Percentiles rank a stretch among this genome's conserved stretches.
phyloP scores from a whole-genome alignment of 1,284 basidiomycete species.

The Puccinia hordei region DNA sequence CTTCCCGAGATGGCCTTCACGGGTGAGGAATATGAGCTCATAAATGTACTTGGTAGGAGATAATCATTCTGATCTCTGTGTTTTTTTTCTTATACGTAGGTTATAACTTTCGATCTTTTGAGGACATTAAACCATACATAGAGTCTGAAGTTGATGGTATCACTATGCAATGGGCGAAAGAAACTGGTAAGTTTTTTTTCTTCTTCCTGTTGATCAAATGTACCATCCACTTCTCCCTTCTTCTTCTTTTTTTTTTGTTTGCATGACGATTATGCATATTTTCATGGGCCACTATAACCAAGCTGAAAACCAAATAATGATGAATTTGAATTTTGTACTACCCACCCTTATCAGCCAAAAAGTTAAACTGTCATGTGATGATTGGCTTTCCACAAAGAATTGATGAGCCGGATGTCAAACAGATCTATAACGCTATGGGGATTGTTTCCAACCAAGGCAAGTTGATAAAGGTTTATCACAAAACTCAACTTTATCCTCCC shows the following conservation, averaged over 20 bases:
- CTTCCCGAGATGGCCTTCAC: slow-evolving; percentile 47
- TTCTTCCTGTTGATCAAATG: neutral
- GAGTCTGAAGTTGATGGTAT: slow-evolving; percentile 47
- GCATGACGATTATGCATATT: too few species aligned
- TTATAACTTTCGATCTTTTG: slow-evolving; percentile 45
- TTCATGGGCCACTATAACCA: neutral
- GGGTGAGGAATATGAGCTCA: neutral
- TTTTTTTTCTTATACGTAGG: neutral
- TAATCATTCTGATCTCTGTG: neutral
- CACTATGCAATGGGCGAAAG: slow-evolving; percentile 37
- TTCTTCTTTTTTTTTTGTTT: too few species aligned
- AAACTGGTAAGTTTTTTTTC: slow-evolving; percentile 9
- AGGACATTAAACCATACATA: slow-evolving; percentile 38
- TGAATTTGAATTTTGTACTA: neutral
- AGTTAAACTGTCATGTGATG: slow-evolving; percentile 46
- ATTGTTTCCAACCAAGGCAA: slow-evolving; percentile 41
- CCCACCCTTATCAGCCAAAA: neutral
- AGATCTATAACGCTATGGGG: slow-evolving; percentile 40
- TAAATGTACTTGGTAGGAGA: neutral
- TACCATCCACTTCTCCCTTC: neutral
- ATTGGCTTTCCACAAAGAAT: slow-evolving; percentile 47
- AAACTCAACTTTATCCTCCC: slow-evolving; percentile 47
- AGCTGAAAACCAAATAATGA: neutral
- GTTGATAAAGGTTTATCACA: slow-evolving; percentile 36
- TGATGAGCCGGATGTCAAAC: slow-evolving; percentile 12